A percentile compares a stretch with the other conserved stretches of the same genome.
phyloP scores from a whole-genome alignment of 768 basidiomycete genomes.

The Boletus huronensis region DNA sequence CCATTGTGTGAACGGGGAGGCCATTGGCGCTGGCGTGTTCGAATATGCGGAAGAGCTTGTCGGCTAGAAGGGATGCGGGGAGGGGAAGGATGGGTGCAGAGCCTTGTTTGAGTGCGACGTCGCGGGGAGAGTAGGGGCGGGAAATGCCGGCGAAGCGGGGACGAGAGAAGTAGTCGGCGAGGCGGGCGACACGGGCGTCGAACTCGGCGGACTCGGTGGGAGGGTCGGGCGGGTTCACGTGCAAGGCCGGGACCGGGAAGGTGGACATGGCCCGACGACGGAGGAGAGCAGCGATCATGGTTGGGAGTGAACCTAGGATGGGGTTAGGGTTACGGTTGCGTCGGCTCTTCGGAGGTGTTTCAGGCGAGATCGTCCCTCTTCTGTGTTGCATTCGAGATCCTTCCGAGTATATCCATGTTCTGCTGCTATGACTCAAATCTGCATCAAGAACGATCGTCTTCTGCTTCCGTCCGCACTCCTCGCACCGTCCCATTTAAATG shows the following conservation, averaged over 20 bases:
- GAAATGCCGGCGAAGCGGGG: constrained; percentile 72
- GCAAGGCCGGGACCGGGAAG: constrained; percentile 37
- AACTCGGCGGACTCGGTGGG: constrained; percentile 59
- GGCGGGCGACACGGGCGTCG: constrained; percentile 54
- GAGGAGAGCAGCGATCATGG: constrained; percentile 21
- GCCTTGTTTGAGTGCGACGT: constrained; percentile 88
- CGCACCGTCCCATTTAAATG: constrained; percentile 20
- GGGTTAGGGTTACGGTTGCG: constrained; percentile 32
- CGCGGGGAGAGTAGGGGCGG: constrained; percentile 75
- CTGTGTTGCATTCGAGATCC: constrained; percentile 7
- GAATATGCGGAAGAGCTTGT: constrained; percentile 78
- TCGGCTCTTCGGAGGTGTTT: constrained; percentile 9
- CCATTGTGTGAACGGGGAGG: constrained; percentile 84
- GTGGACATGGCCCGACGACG: constrained; percentile 25
- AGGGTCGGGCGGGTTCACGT: constrained; percentile 54
- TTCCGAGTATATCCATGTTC: not conserved
- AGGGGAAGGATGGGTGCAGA: constrained; percentile 75
- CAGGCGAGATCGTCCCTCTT: constrained; percentile 17
- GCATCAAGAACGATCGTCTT: constrained; percentile 9
- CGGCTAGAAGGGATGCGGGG: constrained; percentile 72
- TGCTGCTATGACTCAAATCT: not conserved
- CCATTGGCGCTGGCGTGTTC: constrained; percentile 57
- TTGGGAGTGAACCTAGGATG: constrained; percentile 33
- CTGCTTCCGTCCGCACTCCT: constrained; percentile 24
- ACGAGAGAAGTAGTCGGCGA: constrained; percentile 69